These are phyloP conservation scores for Apocynum venetum DNA, from an alignment of 257 asterid species.

Conservation along the genomic window DNA sequence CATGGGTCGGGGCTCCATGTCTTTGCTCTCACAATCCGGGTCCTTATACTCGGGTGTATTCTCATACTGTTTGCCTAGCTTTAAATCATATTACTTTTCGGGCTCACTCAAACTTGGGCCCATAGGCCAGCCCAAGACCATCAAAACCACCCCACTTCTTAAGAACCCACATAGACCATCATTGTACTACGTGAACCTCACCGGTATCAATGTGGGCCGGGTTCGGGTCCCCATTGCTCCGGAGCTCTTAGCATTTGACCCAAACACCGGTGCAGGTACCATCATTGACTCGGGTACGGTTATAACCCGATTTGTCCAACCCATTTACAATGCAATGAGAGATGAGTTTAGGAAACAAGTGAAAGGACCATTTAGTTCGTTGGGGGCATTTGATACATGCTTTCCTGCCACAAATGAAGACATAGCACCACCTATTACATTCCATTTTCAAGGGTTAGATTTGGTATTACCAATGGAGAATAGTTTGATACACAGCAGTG, in stretches of 20 bases:
- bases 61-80: conserved; percentile 81
- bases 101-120: conserved; percentile 90
- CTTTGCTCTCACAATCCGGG: conserved; percentile 66
- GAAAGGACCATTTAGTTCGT: conserved; percentile 51
- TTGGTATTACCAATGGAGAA: conserved; percentile 75
- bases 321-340: conserved; percentile 49
- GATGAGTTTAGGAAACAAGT: conserved; percentile 67
- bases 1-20: conserved; percentile 80
- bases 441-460: conserved; percentile 62
- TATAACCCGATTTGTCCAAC: conserved; percentile 69
- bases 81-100: conserved; percentile 75
- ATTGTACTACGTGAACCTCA: conserved; percentile 75
- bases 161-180: conserved; percentile 80
- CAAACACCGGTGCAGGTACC: conserved; percentile 74
- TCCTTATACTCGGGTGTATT: conserved; percentile 65
- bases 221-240: conserved; percentile 54
- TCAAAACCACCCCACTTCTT: conserved; percentile 70
- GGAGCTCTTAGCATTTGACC: conserved; percentile 57
- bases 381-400: conserved; percentile 88
- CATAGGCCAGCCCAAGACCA: conserved; percentile 69
- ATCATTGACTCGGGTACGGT: conserved; percentile 88
- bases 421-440: conserved; percentile 46
- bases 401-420: conserved; percentile 56
- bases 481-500: conserved; percentile 73
- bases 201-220: conserved; percentile 69